A percentile compares a stretch with the other conserved stretches of the same genome.
phyloP scores from a whole-genome alignment of 164 flowering plant genomes.

The Piper betle region DNA sequence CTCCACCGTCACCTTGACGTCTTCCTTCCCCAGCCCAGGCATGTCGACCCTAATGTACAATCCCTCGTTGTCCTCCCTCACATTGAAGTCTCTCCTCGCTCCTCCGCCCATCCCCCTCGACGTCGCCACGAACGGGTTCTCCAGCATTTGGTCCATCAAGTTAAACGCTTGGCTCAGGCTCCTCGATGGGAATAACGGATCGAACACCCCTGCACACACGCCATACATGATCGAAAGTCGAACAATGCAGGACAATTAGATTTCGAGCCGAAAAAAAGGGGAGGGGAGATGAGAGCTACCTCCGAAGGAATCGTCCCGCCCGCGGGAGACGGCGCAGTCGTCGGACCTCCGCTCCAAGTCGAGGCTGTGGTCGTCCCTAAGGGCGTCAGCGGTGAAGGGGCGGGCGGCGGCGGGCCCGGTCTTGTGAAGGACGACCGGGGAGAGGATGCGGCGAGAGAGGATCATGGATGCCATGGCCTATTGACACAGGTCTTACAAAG shows the following conservation, averaged over 20 bases:
- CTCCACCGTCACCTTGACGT: slow-evolving; percentile 55
- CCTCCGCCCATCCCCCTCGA: slow-evolving; percentile 28
- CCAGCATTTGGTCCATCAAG: slow-evolving; percentile 60
- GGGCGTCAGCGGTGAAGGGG: slow-evolving; percentile 24
- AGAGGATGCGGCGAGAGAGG: slow-evolving; percentile 13
- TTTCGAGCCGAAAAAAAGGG: background rate
- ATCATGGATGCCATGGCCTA: slow-evolving; percentile 10
- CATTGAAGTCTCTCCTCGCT: slow-evolving; percentile 51
- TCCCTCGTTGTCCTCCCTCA: slow-evolving; percentile 41
- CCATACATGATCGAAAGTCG: background rate
- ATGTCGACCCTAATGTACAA: slow-evolving; percentile 46
- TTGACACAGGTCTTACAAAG: background rate
- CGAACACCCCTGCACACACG: slow-evolving; percentile 36
- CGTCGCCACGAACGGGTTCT: slow-evolving; percentile 23
- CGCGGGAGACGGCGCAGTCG: slow-evolving; percentile 5
- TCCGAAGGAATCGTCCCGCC: slow-evolving; percentile 21
- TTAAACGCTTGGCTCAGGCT: slow-evolving; percentile 60
- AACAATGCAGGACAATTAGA: background rate
- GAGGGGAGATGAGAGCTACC: slow-evolving; percentile 21
- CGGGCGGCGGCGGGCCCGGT: slow-evolving; percentile 14
- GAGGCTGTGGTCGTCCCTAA: slow-evolving; percentile 15
- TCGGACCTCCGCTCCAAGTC: slow-evolving; percentile 16
- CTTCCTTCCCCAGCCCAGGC: slow-evolving; percentile 64
- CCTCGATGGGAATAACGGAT: slow-evolving; percentile 46
- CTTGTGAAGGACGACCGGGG: slow-evolving; percentile 18